Base-by-base conservation (phyloP, 257 asterid genomes). In the Forsythia viridissima region DNA sequence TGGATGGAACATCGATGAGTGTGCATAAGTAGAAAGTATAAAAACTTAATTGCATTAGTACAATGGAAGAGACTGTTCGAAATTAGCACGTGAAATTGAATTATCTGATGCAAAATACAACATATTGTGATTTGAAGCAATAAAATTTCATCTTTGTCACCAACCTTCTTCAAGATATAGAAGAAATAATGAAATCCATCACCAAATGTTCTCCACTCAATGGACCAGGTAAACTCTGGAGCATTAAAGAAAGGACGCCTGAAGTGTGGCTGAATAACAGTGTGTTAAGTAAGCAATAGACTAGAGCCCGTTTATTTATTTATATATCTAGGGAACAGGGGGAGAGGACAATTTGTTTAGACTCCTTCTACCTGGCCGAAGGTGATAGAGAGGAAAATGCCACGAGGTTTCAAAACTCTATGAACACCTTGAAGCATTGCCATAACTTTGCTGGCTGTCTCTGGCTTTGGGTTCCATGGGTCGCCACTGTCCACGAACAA, bases 401-500 rank as follows among this genome's bases (percentile, higher is more conserved):
- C 98, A 77, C 87, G 44, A 72, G 93, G 96, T 86, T 90, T 95
- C 89, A 95, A 71, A 75, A 93, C 97, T 79, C 97, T 89, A 82
- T 95, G 96, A 76, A 90, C 84, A 82, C 90, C 96, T 76, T 85
- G 91, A 83, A 95, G 99, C 97, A 93, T 91, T 51, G 89, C 80
- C 93, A 85, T 91, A 65, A 93, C 98, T 59, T 80, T 90, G 80
- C 90, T 80, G 44, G 84, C 93, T 37, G 99, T 93, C 44, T 55
- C 87, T 59, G 92, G 88, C 84, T 85, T 91, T 18, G 99, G 99
- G 80, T 90, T 92, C 99, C 98, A 95, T 16, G 99, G 99, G 77
- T 95, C 98, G 42, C 99, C 98, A 76, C 98, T 87, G 88, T 95
- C 97, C 80, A 95, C 99, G 80, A 95, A 92, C 81, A 95, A 84